Conservation (phyloP, 805 yeast genomes). For the Zygoascus tannicola region DNA sequence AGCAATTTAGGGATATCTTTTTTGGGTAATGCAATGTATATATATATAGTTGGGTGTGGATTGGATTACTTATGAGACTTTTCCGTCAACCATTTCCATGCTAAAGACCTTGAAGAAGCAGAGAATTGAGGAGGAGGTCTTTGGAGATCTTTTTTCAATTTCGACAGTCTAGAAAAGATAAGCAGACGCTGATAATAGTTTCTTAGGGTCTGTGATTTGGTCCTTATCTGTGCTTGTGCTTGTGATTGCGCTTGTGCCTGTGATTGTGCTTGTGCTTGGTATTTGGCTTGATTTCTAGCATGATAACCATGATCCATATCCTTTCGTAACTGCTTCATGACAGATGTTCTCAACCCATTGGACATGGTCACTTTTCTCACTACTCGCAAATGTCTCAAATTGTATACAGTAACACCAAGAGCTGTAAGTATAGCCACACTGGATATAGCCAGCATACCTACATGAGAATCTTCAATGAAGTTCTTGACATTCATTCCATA, state of each 20-base stretch:
- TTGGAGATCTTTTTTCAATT: too few species aligned
- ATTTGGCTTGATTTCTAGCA: too few species aligned
- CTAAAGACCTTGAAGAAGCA: conserved; percentile 5
- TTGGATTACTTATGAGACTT: conserved; percentile 1
- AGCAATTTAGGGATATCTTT: conserved; percentile 12
- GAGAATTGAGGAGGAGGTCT: not conserved
- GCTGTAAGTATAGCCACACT: conserved; percentile 34
- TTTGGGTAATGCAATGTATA: not conserved
- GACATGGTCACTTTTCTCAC: conserved; percentile 68
- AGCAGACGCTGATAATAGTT: too few species aligned
- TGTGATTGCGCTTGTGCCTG: too few species aligned
- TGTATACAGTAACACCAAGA: conserved; percentile 38
- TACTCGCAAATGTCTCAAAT: conserved; percentile 48
- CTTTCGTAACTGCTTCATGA: too few species aligned
- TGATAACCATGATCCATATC: too few species aligned
- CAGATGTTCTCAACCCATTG: too few species aligned
- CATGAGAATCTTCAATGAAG: conserved; percentile 71
- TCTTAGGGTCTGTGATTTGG: too few species aligned
- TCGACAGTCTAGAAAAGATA: too few species aligned
- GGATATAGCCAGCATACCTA: conserved; percentile 53
- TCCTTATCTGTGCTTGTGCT: too few species aligned
- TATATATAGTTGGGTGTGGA: not conserved
- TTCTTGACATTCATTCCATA: conserved; percentile 96
- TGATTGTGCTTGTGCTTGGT: too few species aligned
- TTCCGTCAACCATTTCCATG: conserved; percentile 19